Evolutionary conservation across 768 basidiomycete genomes (phyloP).

Genomic region (Mycena filopes): DNA sequence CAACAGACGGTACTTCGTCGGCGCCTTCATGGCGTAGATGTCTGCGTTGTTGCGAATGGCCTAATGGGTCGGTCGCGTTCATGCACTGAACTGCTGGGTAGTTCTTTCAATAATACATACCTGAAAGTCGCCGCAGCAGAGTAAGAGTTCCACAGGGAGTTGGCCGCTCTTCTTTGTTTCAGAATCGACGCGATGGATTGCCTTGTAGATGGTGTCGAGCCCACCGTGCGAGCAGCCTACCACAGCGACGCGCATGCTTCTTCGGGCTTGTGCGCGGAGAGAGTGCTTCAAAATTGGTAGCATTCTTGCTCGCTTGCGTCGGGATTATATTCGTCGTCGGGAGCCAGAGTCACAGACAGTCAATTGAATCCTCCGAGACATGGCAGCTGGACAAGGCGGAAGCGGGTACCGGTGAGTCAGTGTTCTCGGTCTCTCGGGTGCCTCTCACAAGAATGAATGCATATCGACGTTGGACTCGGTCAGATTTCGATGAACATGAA

Average conservation of each 20-base stretch:
- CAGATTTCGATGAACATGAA: no score
- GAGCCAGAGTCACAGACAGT: no score
- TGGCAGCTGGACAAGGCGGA: no score
- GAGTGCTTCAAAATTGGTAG: no score
- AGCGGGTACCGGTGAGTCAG: no score
- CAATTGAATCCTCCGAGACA: no score
- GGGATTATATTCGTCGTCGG: no score
- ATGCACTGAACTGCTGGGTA: background rate
- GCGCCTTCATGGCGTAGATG: slow-evolving; percentile 80
- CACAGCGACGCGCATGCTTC: slow-evolving; percentile 59
- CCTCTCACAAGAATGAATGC: no score
- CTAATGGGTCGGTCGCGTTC: slow-evolving; percentile 13
- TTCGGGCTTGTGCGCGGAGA: background rate
- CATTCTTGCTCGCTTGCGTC: no score
- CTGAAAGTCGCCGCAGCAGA: slow-evolving; percentile 83
- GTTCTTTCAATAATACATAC: slow-evolving; percentile 40
- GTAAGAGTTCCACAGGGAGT: slow-evolving; percentile 63
- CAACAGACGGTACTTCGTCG: slow-evolving; percentile 70
- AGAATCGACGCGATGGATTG: slow-evolving; percentile 59
- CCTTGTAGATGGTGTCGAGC: slow-evolving; percentile 70
- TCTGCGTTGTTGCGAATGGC: slow-evolving; percentile 29
- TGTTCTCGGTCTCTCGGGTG: no score
- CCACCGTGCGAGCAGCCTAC: slow-evolving; percentile 83
- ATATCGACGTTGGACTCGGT: no score
- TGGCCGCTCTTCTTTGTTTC: slow-evolving; percentile 44